A percentile compares a stretch with the other conserved stretches of the same genome.
These are phyloP conservation scores for Histomonas meleagridis DNA, from an alignment of 208 protist species.

Conservation along the genomic window DNA sequence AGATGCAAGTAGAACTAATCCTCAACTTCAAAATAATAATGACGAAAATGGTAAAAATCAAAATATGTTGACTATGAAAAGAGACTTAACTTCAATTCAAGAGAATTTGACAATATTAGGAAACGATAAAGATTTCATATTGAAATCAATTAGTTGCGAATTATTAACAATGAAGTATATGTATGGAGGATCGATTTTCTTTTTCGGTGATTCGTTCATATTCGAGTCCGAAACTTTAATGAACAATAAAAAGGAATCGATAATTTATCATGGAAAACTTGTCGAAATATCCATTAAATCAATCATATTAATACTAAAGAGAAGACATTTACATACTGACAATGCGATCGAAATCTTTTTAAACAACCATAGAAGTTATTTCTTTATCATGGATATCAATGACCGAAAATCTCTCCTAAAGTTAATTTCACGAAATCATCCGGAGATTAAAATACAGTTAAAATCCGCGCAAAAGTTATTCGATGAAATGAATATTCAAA, in stretches of 20 bases:
- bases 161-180: neutral
- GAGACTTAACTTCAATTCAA: neutral
- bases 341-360: neutral
- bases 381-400: neutral
- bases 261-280: neutral
- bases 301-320: neutral
- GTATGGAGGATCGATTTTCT: neutral
- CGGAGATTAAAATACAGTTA: neutral
- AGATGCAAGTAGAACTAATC: too few species aligned
- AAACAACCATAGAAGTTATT: neutral
- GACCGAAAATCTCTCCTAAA: neutral
- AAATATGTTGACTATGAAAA: too few species aligned
- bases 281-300: neutral
- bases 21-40: too few species aligned
- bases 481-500: neutral
- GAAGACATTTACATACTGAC: neutral
- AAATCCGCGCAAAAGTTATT: neutral
- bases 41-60: neutral
- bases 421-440: neutral
- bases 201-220: neutral
- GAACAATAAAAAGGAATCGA: neutral
- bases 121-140: neutral
- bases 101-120: neutral
- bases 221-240: neutral
- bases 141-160: neutral